A percentile compares a stretch with the other conserved stretches of the same genome.
phyloP scores from a whole-genome alignment of 1,139 yeast genomes.

The Blastobotrys petasosporus region DNA sequence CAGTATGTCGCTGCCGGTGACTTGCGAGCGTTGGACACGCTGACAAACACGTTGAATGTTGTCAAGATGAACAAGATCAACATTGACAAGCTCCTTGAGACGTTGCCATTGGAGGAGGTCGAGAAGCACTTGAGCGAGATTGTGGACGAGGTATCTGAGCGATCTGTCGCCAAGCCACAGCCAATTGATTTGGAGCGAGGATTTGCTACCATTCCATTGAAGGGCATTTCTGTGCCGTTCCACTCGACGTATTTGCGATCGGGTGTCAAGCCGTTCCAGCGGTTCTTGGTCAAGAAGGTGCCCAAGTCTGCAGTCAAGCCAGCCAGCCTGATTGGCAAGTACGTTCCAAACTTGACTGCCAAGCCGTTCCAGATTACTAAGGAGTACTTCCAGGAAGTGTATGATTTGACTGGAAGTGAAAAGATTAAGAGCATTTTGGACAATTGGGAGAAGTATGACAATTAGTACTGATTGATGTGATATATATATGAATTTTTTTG shows the following conservation, averaged over 20 bases:
- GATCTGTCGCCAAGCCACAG: slow-evolving; percentile 82
- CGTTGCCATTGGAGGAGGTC: slow-evolving; percentile 80
- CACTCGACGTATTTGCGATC: slow-evolving; percentile 95
- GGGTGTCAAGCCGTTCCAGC: slow-evolving; percentile 98
- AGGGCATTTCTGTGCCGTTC: slow-evolving; percentile 98
- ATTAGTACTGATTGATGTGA: slow-evolving; percentile 1
- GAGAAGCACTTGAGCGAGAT: slow-evolving; percentile 82
- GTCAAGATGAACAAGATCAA: slow-evolving; percentile 91
- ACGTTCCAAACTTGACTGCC: slow-evolving; percentile 98
- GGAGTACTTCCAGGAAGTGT: slow-evolving; percentile 95
- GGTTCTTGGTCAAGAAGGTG: slow-evolving; percentile 93
- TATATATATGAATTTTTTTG: not conserved
- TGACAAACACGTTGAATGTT: slow-evolving; percentile 88
- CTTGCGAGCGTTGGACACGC: slow-evolving; percentile 85
- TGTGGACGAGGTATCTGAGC: slow-evolving; percentile 74
- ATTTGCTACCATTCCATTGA: slow-evolving; percentile 94
- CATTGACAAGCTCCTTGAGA: slow-evolving; percentile 77
- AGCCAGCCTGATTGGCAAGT: slow-evolving; percentile 84
- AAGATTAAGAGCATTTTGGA: slow-evolving; percentile 85
- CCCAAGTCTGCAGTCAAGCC: slow-evolving; percentile 94
- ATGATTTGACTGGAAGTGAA: slow-evolving; percentile 82
- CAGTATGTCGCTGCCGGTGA: slow-evolving; percentile 99
- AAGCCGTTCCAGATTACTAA: slow-evolving; percentile 92
- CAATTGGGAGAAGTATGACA: slow-evolving; percentile 83
- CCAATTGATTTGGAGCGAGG: slow-evolving; percentile 98